Evolutionary conservation across 352 stramenopile genomes (phyloP), one percentile per base, ranked within the genome.

Genomic region (Pythium utonaiense): DNA sequence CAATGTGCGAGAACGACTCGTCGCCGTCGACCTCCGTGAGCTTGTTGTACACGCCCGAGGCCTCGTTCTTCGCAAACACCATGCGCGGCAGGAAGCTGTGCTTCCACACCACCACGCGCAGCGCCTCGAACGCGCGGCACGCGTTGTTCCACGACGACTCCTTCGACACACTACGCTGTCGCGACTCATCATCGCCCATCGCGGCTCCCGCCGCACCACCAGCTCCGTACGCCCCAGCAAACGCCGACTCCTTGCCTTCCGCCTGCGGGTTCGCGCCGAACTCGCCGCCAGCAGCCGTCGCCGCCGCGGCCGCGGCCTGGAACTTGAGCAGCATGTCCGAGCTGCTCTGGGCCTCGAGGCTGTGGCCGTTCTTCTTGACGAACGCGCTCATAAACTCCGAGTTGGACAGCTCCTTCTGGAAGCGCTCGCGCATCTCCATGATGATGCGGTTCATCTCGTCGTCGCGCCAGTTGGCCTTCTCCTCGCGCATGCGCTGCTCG

Each of bases 391-490:
- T 83, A 57, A 93, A 89, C 19, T 66, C 66, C 19, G 76, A 69
- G 36, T 76, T 81, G 34, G 78, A 80, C 74, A 93, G 86, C 70
- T 95, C 85, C 36, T 64, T 89, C 65, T 93, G 82, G 61, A 95
- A 89, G 6, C 83, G 81, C 59, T 91, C 83, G 33, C 85, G 80
- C 81, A 95, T 92, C 63, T 95, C 83, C 75, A 91, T 90, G 59
- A 92, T 92, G 57, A 95, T 95, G 49, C 83, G 83, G 69, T 95
- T 95, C 85, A 95, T 95, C 66, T 95, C 85, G 42, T 90, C 85
- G 60, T 95, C 85, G 36, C 79, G 80, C 85, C 85, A 95, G 51
- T 84, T 91, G n/a, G 85, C 85, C 60, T 95, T 95, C 36, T 90
- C 81, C 30, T 79, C 76, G 31, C 72, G 70, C 85, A 95, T 95